Conservation (phyloP, 345 rosid species). For the Atalantia buxifolia region DNA sequence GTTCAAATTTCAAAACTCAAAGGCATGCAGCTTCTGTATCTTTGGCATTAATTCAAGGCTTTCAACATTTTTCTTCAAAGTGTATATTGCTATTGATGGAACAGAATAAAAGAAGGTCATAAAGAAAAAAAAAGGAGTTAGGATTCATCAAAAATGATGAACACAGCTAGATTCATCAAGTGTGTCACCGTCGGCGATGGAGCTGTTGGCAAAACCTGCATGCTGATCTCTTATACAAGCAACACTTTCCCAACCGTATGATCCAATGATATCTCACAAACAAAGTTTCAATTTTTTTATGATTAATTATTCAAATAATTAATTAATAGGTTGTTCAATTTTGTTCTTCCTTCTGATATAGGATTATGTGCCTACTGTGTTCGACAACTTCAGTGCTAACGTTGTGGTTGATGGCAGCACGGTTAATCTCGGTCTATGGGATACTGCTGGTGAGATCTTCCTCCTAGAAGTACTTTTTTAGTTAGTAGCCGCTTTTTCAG, state of each 20-base stretch:
- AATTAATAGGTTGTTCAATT: background rate
- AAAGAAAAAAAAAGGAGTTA: background rate
- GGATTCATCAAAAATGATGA: conserved; percentile 22
- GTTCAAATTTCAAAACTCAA: conserved; percentile 24
- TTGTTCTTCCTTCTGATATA: background rate
- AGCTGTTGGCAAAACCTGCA: conserved; percentile 55
- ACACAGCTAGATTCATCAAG: conserved; percentile 53
- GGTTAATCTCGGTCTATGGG: conserved; percentile 54
- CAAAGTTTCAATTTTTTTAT: background rate
- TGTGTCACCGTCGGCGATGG: conserved; percentile 61
- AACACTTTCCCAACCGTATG: conserved; percentile 53
- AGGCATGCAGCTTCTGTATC: conserved; percentile 1
- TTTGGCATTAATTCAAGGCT: background rate
- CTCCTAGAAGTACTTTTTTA: background rate
- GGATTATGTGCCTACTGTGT: conserved; percentile 58
- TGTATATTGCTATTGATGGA: background rate
- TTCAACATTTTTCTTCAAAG: background rate
- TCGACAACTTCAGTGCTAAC: conserved; percentile 57
- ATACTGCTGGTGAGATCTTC: conserved; percentile 43
- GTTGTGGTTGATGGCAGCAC: conserved; percentile 58
- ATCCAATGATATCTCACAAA: background rate
- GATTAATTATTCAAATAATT: background rate
- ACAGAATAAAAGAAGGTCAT: background rate
- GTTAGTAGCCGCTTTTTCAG: background rate
- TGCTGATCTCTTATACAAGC: conserved; percentile 58